These are phyloP conservation scores for Chrysanthemum lavandulifolium DNA, from an alignment of 129 eudicot genomes.

Conservation along the genomic window DNA sequence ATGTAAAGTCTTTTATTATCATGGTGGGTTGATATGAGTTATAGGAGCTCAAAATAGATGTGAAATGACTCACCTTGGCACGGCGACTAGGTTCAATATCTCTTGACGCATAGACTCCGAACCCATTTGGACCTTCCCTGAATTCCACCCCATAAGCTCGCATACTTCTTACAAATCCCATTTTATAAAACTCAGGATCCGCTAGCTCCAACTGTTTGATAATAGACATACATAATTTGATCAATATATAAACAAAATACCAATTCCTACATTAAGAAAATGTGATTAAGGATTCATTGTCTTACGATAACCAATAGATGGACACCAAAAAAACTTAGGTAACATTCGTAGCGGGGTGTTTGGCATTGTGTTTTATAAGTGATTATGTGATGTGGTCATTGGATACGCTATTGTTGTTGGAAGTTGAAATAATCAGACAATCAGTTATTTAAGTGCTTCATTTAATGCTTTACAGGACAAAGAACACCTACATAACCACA, in stretches of 20 bases:
- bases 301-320: too few relatives aligned
- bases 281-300: too few relatives aligned
- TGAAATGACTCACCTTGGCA: slow-evolving; percentile 57
- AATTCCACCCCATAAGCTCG: slow-evolving; percentile 95
- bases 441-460: too few relatives aligned
- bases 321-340: background rate
- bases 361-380: too few relatives aligned
- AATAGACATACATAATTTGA: background rate
- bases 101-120: slow-evolving; percentile 86
- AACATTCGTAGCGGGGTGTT: too few relatives aligned
- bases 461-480: too few relatives aligned
- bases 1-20: background rate
- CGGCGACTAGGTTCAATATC: slow-evolving; percentile 85
- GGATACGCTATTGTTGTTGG: too few relatives aligned
- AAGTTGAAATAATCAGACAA: too few relatives aligned
- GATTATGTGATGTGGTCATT: too few relatives aligned
- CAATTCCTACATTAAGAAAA: background rate
- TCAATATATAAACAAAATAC: background rate
- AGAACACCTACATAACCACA: too few relatives aligned
- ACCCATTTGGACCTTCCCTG: slow-evolving; percentile 95
- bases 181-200: slow-evolving; percentile 93
- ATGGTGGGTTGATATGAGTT: background rate
- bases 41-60: background rate
- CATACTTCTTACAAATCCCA: slow-evolving; percentile 83
- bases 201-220: slow-evolving; percentile 70